Evolutionary conservation across 2,329 filamentous ascomycete species (phyloP).

Genomic region (Fusarium tricinctum): DNA sequence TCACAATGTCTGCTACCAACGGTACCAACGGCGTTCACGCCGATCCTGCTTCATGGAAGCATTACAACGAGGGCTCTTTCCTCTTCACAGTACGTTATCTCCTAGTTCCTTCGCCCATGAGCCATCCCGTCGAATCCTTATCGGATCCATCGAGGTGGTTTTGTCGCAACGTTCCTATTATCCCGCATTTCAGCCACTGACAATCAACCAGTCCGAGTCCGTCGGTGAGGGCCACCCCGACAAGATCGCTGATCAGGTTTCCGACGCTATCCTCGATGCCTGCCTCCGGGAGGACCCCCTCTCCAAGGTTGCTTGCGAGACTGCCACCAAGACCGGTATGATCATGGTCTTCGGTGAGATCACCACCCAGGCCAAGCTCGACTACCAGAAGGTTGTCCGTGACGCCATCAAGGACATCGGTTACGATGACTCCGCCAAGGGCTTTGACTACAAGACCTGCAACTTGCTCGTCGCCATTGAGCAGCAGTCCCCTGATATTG

Average conservation of each 20-base stretch:
- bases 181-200: conserved; percentile 43
- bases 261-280: conserved; percentile 98
- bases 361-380: conserved; percentile 92
- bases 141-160: conserved; percentile 7
- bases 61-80: conserved; percentile 78
- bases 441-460: conserved; percentile 99
- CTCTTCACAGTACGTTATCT: conserved; percentile 78
- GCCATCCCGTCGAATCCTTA: conserved; percentile 1
- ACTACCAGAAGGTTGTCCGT: conserved; percentile 99
- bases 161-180: conserved; percentile 20
- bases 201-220: conserved; percentile 77
- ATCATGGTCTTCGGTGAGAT: conserved; percentile 99
- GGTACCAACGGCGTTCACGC: conserved; percentile 58
- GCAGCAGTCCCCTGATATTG: conserved; percentile 98
- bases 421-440: conserved; percentile 96
- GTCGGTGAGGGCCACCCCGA: conserved; percentile 93
- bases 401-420: conserved; percentile 97
- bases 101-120: conserved; percentile 1
- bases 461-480: conserved; percentile 99
- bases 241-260: conserved; percentile 99
- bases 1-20: conserved; percentile 70
- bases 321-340: conserved; percentile 99
- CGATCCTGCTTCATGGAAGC: conserved; percentile 56
- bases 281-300: conserved; percentile 94
- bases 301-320: conserved; percentile 99